Evolutionary conservation across 1,284 basidiomycete species (phyloP).

Genomic region (Puccinia triticina): DNA sequence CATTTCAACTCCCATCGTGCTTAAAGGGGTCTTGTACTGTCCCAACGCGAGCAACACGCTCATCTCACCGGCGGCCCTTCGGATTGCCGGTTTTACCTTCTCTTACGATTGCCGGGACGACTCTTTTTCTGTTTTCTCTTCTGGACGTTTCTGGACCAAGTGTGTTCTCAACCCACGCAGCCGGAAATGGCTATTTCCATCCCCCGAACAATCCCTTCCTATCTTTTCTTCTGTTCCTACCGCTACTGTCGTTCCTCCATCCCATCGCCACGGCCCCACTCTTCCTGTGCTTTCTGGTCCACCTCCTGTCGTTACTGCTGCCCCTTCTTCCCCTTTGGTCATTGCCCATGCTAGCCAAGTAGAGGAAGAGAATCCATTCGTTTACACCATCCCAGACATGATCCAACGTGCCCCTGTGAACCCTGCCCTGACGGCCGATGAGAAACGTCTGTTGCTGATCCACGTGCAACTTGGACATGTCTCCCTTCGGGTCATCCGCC

Average conservation of each 20-base stretch:
- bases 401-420: not conserved
- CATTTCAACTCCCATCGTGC: not conserved
- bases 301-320: not conserved
- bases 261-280: too few relatives aligned
- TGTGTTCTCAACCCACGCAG: not conserved
- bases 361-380: not conserved
- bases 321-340: not conserved
- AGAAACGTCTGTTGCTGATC: not conserved
- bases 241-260: too few relatives aligned
- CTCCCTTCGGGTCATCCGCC: not conserved
- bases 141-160: not conserved
- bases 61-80: not conserved
- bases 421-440: not conserved
- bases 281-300: not conserved
- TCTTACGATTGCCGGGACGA: not conserved
- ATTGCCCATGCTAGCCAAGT: not conserved
- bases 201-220: not conserved
- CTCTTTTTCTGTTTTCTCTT: not conserved
- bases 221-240: too few relatives aligned
- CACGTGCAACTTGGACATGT: not conserved
- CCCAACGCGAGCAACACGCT: not conserved
- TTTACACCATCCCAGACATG: not conserved
- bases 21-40: not conserved
- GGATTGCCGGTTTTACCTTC: not conserved
- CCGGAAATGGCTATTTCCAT: not conserved